Base-by-base conservation (phyloP, 2,329 filamentous ascomycete species). In the Talaromyces sp. region DNA sequence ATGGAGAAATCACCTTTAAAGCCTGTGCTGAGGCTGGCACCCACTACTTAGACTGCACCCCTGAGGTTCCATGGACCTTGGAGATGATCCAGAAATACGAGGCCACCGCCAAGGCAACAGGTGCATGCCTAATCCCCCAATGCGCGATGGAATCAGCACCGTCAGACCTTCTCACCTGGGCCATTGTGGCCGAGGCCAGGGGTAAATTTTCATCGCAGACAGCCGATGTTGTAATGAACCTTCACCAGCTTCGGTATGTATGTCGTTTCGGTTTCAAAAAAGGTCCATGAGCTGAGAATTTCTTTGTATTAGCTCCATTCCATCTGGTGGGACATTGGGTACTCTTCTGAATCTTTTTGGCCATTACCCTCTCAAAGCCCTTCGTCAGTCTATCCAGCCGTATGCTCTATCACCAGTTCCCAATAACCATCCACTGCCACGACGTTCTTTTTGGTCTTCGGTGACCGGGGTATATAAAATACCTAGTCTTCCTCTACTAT, bases 51-150 rank as follows among this genome's bases (percentile, higher is more conserved):
- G 56, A 58, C 25, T 58, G 56, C 28, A 58, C 56, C 8, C 28
- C 56, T 6, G 56, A 58, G 33, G 44, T 58, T 19, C 44, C 44
- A 10, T 58, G 56, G 56, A 58, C 42, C 9, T 49, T 58, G 30
- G 44, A 58, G 33, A 58, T 58, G 56, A 58, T 58, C 30, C 47
- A 58, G 22, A 58, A 52, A n/a, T 58, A 58, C 19, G 56, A 58
- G 32, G 56, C 44, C 17, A 58, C 56, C 15, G 56, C 56, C 22
- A 51, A 58, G 44, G 44, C 5, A 13, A 51, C 56, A 11, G 56
- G 56, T 22, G 28, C 39, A n/a, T 58, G 44, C n/a, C 22, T 58
- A 39, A 39, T 58, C 28, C 56, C 56, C 5, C 42, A 58, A 22
- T 58, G 44, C n/a, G 56, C 44, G 3, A 51, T 58, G 56, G 56